Evolutionary conservation across 1,284 basidiomycete species (phyloP).

Genomic region (Chiua sp.): DNA sequence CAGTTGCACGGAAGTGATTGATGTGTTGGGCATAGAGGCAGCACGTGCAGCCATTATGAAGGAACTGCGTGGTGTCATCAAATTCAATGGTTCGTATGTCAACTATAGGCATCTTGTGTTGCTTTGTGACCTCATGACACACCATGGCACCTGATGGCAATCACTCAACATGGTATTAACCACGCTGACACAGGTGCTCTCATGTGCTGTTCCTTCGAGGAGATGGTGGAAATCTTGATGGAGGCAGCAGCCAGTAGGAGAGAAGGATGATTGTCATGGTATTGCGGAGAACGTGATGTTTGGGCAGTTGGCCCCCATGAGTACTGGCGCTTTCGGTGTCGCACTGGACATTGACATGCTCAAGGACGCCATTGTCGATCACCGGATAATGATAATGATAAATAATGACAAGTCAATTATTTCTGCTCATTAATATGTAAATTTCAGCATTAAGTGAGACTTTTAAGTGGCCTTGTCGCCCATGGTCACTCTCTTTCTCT

Average conservation of each 20-base stretch:
- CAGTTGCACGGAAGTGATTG: slow-evolving; percentile 95
- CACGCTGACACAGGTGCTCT: slow-evolving; percentile 96
- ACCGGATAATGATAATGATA: slow-evolving; percentile 49
- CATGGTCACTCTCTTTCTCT: too few relatives aligned
- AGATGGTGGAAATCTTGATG: slow-evolving; percentile 99
- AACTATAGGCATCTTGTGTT: slow-evolving; percentile 98
- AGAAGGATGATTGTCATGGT: slow-evolving; percentile 98
- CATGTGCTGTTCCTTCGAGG: slow-evolving; percentile 99
- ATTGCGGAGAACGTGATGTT: slow-evolving; percentile 99
- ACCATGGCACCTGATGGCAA: slow-evolving; percentile 97
- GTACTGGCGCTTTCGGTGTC: slow-evolving; percentile 95
- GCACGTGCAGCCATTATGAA: slow-evolving; percentile 93
- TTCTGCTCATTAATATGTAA: too few relatives aligned
- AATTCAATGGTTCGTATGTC: slow-evolving; percentile 99
- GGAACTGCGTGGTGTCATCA: slow-evolving; percentile 94
- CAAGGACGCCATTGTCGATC: slow-evolving; percentile 98
- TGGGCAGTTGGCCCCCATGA: slow-evolving; percentile 99
- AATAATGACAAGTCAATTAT: too few relatives aligned
- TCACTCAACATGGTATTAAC: slow-evolving; percentile 99
- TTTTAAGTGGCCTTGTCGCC: too few relatives aligned
- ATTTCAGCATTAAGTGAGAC: too few relatives aligned
- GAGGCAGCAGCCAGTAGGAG: slow-evolving; percentile 98
- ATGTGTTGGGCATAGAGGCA: slow-evolving; percentile 98
- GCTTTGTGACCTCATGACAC: slow-evolving; percentile 98
- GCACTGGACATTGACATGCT: slow-evolving; percentile 98